Base-by-base conservation (phyloP, 1,284 basidiomycete species). In the Puccinia coronata region DNA sequence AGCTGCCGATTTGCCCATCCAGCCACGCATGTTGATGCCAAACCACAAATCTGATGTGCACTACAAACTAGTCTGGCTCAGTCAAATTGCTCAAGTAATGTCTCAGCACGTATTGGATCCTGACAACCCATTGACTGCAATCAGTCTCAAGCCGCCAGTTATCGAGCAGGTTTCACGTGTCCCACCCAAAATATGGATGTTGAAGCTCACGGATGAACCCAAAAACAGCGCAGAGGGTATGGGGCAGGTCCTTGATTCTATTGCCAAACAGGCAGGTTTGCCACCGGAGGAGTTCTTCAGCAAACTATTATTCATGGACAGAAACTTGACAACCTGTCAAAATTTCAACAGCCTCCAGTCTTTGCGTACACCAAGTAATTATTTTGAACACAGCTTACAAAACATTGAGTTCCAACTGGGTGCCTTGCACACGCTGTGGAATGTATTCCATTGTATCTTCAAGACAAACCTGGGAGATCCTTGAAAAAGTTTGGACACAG, bases 351-450 rank as follows among this genome's bases (percentile, higher is more conserved):
- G 67, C n/a, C 12, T 70, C 16, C 28, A 20, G 11, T 70, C 43
- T 16, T 23, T 70, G 1, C 18, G 43, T 8, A 49, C 1, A 2
- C 67, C 67, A 31, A 70, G 67, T 31, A 20, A 2, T 8, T 51
- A 70, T n/a, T 23, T 25, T 11, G 8, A 49, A 11, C 20, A 28
- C 8, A 70, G 25, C 18, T 25, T 70, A 1, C 14, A 70, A 2
- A 51, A 51, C 16, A 31, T 70, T 5, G 43, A 18, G 14, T 43
- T 47, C 18, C 65, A 67, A 47, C 71, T 73, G 3, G 71, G 71
- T 28, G 71, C 71, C 23, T 34, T 53, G 3, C 71, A 73, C n/a
- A 73, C 71, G 16, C 16, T 73, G 12, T 73, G 71, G 71, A 73
- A 73, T 39, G 20, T 73, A 36, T 36, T 23, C 6, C 51, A 55